These are phyloP conservation scores for Cryphonectria naterciae DNA, from an alignment of 2,329 filamentous ascomycete genomes.

Conservation along the genomic window DNA sequence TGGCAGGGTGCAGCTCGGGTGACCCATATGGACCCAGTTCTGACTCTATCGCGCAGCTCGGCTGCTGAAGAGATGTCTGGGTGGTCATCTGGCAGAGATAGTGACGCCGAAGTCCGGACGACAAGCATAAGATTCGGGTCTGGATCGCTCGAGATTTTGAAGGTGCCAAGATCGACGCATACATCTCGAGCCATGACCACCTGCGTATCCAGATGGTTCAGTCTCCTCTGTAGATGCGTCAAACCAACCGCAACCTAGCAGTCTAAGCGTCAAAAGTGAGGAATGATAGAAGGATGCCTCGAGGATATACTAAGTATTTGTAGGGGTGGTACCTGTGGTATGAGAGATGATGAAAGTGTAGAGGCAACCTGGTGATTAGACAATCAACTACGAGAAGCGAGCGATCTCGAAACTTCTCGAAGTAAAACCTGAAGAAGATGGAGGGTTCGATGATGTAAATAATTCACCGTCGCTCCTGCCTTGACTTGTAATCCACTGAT, in stretches of 20 bases:
- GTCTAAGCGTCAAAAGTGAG: neutral
- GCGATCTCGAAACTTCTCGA: neutral
- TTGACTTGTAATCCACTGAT: neutral
- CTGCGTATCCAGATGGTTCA: neutral
- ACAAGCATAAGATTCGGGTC: slow-evolving; percentile 19
- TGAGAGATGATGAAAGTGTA: neutral
- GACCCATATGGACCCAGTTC: slow-evolving; percentile 22
- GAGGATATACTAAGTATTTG: neutral
- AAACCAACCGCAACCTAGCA: neutral
- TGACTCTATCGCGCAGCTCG: slow-evolving; percentile 23
- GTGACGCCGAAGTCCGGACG: slow-evolving; percentile 10
- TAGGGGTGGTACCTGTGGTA: neutral
- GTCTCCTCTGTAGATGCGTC: neutral
- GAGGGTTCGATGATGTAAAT: neutral
- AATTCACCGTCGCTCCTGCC: neutral
- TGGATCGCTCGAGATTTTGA: slow-evolving; percentile 21
- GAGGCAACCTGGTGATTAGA: neutral
- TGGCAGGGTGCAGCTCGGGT: slow-evolving; percentile 24
- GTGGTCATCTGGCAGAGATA: slow-evolving; percentile 18
- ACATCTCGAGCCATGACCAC: slow-evolving; percentile 19
- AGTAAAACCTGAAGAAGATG: neutral
- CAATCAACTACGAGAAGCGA: neutral
- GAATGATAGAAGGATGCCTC: neutral
- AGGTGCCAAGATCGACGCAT: slow-evolving; percentile 21
- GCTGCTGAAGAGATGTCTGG: slow-evolving; percentile 1